A percentile compares a stretch with the other conserved stretches of the same genome.
Conservation (phyloP, 331 rosid species). For the Telfairia occidentalis region DNA sequence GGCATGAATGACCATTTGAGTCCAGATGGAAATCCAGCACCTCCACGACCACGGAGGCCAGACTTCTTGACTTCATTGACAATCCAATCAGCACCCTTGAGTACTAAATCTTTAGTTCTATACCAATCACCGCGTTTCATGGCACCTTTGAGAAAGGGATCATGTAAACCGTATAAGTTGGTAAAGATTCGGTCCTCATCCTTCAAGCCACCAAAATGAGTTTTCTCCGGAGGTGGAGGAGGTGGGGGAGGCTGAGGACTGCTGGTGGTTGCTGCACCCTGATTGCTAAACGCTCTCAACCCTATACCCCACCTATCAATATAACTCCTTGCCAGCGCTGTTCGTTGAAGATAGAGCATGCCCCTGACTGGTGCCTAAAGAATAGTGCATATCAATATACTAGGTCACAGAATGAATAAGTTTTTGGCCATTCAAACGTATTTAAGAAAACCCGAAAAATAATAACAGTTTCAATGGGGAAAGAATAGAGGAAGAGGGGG, state of each 20-base stretch:
- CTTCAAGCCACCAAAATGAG: slow-evolving; percentile 93
- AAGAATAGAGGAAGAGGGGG: not conserved
- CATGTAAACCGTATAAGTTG: slow-evolving; percentile 81
- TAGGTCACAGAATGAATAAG: not conserved
- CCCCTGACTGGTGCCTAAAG: slow-evolving; percentile 65
- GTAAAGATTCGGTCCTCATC: slow-evolving; percentile 98
- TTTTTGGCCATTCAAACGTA: not conserved
- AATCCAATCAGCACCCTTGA: slow-evolving; percentile 96
- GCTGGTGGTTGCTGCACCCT: slow-evolving; percentile 45
- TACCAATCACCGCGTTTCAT: slow-evolving; percentile 96
- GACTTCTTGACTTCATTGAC: slow-evolving; percentile 92
- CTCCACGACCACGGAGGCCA: slow-evolving; percentile 99
- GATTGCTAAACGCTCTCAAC: slow-evolving; percentile 64
- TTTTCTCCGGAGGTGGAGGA: slow-evolving; percentile 86
- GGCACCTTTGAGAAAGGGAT: slow-evolving; percentile 95
- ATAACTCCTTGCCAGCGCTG: slow-evolving; percentile 32
- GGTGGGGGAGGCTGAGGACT: slow-evolving; percentile 88
- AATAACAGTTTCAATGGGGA: not conserved
- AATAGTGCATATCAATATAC: slow-evolving; percentile 7
- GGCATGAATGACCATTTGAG: slow-evolving; percentile 99
- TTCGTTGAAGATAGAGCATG: slow-evolving; percentile 45
- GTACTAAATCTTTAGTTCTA: slow-evolving; percentile 80
- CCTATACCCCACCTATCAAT: slow-evolving; percentile 39
- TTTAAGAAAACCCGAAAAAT: not conserved
- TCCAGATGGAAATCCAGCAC: slow-evolving; percentile 99